Evolutionary conservation across 2,329 filamentous ascomycete species (phyloP).

Genomic region (Trichoderma asperellum): DNA sequence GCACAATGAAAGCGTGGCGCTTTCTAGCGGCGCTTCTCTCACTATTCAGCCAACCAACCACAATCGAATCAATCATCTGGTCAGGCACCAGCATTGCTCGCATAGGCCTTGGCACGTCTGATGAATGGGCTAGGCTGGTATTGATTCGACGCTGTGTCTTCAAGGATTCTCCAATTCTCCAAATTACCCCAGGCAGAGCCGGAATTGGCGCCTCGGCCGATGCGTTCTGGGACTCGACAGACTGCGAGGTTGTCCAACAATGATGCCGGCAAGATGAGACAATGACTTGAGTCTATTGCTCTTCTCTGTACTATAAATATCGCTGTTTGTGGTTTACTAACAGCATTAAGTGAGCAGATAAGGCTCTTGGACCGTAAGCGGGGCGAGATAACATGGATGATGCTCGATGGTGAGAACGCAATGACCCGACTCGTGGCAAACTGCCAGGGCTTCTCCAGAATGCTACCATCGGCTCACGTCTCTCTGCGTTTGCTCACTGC

Average conservation of each 20-base stretch:
- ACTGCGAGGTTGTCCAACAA: neutral
- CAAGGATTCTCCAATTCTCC: constrained; percentile 3
- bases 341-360: neutral
- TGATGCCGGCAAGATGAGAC: neutral
- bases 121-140: neutral
- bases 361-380: neutral
- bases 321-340: neutral
- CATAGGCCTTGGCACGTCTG: neutral
- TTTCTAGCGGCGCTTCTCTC: neutral
- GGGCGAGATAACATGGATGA: constrained; percentile 1
- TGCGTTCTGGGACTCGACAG: neutral
- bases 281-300: neutral
- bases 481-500: neutral
- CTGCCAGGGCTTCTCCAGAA: neutral
- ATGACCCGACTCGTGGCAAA: constrained; percentile 10
- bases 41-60: neutral
- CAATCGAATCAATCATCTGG: neutral
- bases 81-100: constrained; percentile 16
- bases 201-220: neutral
- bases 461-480: constrained; percentile 9
- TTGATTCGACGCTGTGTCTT: neutral
- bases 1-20: neutral
- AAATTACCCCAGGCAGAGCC: neutral
- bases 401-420: neutral
- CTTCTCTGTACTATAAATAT: neutral